phyloP scores from a whole-genome alignment of 768 basidiomycete genomes.

The Daedaleopsis nitida region DNA sequence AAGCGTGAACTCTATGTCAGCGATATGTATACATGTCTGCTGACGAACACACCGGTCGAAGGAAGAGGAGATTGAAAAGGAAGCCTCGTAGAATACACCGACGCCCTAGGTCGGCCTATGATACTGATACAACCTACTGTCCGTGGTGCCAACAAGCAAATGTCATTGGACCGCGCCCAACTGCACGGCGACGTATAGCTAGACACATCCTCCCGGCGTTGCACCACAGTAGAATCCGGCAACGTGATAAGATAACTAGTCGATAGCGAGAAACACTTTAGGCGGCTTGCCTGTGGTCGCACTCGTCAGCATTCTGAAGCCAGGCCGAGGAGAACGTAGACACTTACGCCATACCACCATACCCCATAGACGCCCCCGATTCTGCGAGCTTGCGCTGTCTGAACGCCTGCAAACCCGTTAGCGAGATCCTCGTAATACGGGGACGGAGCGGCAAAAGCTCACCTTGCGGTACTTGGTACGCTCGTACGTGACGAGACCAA shows the following conservation, averaged over 20 bases:
- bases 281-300: slow-evolving; percentile 18
- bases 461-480: slow-evolving; percentile 87
- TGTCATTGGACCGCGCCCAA: slow-evolving; percentile 19
- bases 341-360: slow-evolving; percentile 52
- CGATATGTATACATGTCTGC: neutral
- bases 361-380: slow-evolving; percentile 56
- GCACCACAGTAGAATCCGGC: slow-evolving; percentile 10
- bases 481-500: slow-evolving; percentile 85
- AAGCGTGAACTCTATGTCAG: neutral
- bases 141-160: slow-evolving; percentile 11
- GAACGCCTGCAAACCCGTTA: slow-evolving; percentile 54
- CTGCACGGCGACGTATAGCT: slow-evolving; percentile 16
- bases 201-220: slow-evolving; percentile 7
- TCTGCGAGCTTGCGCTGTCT: slow-evolving; percentile 74
- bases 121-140: slow-evolving; percentile 13
- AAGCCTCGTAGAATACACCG: slow-evolving; percentile 10
- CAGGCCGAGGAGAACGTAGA: neutral
- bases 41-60: neutral
- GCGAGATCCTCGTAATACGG: neutral
- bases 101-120: neutral
- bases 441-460: slow-evolving; percentile 26
- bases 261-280: slow-evolving; percentile 15
- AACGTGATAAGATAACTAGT: slow-evolving; percentile 11
- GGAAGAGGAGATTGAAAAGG: neutral
- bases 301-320: neutral